Percentiles rank a stretch among this genome's conserved stretches.
These are phyloP conservation scores for Suhomyces vadensis DNA, from an alignment of 805 yeast species.

Conservation along the genomic window DNA sequence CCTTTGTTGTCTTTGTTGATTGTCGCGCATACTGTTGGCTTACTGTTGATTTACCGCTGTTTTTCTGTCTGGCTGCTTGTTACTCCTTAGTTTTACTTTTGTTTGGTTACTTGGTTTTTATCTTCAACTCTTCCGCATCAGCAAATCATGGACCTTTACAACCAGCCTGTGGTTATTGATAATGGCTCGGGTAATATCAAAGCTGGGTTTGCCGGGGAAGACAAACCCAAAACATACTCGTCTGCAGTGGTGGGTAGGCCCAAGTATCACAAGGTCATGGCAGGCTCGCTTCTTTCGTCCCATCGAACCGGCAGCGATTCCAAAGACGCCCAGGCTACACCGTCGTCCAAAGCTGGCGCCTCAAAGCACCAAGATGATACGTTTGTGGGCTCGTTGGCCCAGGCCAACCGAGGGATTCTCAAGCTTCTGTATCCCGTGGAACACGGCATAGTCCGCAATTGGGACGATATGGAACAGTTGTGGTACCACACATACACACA, in stretches of 20 bases:
- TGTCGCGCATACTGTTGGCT: no score
- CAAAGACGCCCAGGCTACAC: slow-evolving; percentile 13
- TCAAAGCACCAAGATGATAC: slow-evolving; percentile 40
- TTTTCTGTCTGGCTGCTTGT: no score
- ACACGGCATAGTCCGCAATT: slow-evolving; percentile 76
- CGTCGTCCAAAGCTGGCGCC: slow-evolving; percentile 26
- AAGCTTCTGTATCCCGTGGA: slow-evolving; percentile 68
- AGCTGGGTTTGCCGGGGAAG: slow-evolving; percentile 94
- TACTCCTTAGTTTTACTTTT: no score
- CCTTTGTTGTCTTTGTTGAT: no score
- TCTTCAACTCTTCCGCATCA: not conserved
- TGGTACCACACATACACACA: slow-evolving; percentile 71
- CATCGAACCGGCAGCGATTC: slow-evolving; percentile 2
- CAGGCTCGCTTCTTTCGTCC: slow-evolving; percentile 37
- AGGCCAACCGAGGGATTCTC: slow-evolving; percentile 74
- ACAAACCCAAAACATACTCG: slow-evolving; percentile 65
- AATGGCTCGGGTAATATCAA: slow-evolving; percentile 81
- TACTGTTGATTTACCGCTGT: no score
- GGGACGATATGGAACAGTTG: slow-evolving; percentile 83
- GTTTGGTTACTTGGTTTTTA: no score
- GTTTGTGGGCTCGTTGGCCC: slow-evolving; percentile 77
- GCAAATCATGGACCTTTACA: slow-evolving; percentile 29
- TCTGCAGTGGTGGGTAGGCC: slow-evolving; percentile 77
- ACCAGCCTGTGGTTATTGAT: slow-evolving; percentile 49
- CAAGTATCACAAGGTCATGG: slow-evolving; percentile 81